These are phyloP conservation scores for Mycosphaerelloides madeirae DNA, from an alignment of 2,329 filamentous ascomycete genomes.

Conservation along the genomic window DNA sequence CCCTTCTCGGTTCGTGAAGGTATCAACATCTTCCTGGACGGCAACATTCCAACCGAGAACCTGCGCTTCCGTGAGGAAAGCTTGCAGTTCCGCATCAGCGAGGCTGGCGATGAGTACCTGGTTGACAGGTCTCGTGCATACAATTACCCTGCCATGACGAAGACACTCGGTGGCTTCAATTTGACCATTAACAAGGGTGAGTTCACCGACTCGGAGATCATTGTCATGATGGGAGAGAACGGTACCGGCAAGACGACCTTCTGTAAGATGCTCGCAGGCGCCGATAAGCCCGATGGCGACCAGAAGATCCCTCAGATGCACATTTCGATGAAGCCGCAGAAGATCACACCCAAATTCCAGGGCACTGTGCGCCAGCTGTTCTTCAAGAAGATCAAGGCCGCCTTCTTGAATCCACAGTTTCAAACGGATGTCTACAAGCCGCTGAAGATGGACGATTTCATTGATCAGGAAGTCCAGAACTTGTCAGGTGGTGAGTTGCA, in stretches of 20 bases:
- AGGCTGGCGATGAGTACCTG: slow-evolving; percentile 82
- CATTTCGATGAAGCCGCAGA: slow-evolving; percentile 99
- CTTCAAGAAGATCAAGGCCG: slow-evolving; percentile 99
- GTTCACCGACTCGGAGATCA: slow-evolving; percentile 97
- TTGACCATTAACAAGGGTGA: slow-evolving; percentile 74
- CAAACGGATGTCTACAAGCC: slow-evolving; percentile 99
- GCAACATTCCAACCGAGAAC: slow-evolving; percentile 97
- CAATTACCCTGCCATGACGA: slow-evolving; percentile 83
- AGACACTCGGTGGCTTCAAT: slow-evolving; percentile 85
- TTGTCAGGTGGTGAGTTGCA: slow-evolving; percentile 98
- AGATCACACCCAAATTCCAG: slow-evolving; percentile 96
- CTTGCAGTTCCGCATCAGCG: slow-evolving; percentile 88
- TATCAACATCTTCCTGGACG: slow-evolving; percentile 98
- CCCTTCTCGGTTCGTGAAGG: slow-evolving; percentile 95
- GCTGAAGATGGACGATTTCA: slow-evolving; percentile 98
- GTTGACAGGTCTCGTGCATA: slow-evolving; percentile 81
- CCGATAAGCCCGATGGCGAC: slow-evolving; percentile 80
- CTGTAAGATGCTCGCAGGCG: slow-evolving; percentile 91
- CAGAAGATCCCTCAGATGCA: slow-evolving; percentile 83
- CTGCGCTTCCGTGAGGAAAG: slow-evolving; percentile 97
- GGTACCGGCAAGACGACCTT: slow-evolving; percentile 99
- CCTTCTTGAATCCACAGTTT: slow-evolving; percentile 95
- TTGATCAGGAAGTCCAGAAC: slow-evolving; percentile 99
- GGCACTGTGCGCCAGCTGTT: slow-evolving; percentile 96
- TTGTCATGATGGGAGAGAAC: slow-evolving; percentile 99